A percentile compares a stretch with the other conserved stretches of the same genome.
Conservation (phyloP, 2,329 filamentous ascomycete genomes). For the Aspergillus pseudoterreus region DNA sequence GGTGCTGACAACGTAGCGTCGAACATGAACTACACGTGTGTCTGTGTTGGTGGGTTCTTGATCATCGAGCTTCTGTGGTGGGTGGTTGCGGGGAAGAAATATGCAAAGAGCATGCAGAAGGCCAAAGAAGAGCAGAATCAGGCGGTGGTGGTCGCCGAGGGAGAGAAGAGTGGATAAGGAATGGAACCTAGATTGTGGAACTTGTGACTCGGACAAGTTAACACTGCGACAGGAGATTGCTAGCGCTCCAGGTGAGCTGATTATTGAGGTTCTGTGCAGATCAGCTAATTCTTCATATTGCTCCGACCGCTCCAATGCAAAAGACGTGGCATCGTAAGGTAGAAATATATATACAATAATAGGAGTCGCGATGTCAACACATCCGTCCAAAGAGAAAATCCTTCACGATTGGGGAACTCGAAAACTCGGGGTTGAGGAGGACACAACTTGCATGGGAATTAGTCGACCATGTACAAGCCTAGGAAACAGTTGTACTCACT, state of each 20-base stretch:
- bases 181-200: not conserved
- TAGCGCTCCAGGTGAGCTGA: too few species aligned
- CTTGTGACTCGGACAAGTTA: too few species aligned
- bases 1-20: slow-evolving; percentile 10
- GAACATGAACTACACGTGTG: slow-evolving; percentile 52
- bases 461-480: not conserved
- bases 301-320: slow-evolving; percentile 1
- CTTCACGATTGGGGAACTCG: slow-evolving; percentile 83
- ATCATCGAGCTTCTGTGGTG: slow-evolving; percentile 41
- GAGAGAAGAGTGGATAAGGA: slow-evolving; percentile 1
- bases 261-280: not conserved
- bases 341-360: not conserved
- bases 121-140: slow-evolving; percentile 57
- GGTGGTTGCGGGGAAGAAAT: slow-evolving; percentile 40
- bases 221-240: too few species aligned
- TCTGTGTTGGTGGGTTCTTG: slow-evolving; percentile 42
- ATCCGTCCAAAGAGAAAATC: slow-evolving; percentile 70
- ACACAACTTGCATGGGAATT: slow-evolving; percentile 62
- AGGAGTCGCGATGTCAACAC: slow-evolving; percentile 14
- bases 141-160: slow-evolving; percentile 12
- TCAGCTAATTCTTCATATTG: not conserved
- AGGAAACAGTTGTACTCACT: slow-evolving; percentile 55
- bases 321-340: slow-evolving; percentile 7
- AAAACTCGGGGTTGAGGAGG: slow-evolving; percentile 88
- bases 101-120: slow-evolving; percentile 37